Evolutionary conservation across 1,139 yeast species (phyloP).

Genomic region (Suhomyces maxii): DNA sequence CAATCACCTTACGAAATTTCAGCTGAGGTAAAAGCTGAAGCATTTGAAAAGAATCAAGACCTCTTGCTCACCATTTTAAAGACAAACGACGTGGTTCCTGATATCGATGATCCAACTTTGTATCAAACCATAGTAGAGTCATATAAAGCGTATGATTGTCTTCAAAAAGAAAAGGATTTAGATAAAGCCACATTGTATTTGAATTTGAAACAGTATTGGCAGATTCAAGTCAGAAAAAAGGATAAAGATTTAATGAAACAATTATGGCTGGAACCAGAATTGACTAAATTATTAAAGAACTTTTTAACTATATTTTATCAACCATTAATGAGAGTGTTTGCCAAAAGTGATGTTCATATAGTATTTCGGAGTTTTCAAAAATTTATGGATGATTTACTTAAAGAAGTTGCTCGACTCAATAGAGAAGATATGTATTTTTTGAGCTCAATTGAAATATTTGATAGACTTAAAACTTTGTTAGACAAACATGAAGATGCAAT

Average conservation of each 20-base stretch:
- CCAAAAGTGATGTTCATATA: conserved; percentile 71
- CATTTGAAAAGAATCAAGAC: conserved; percentile 21
- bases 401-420: conserved; percentile 43
- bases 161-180: conserved; percentile 16
- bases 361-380: conserved; percentile 72
- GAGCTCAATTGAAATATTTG: conserved; percentile 56
- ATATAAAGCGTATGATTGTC: conserved; percentile 19
- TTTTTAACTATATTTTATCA: conserved; percentile 77
- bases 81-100: conserved; percentile 23
- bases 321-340: conserved; percentile 76
- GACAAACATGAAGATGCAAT: conserved; percentile 70
- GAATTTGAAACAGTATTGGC: conserved; percentile 61
- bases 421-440: conserved; percentile 51
- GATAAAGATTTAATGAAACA: conserved; percentile 76
- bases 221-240: conserved; percentile 61
- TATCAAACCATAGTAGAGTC: conserved; percentile 19
- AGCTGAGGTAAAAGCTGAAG: conserved; percentile 27
- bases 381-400: conserved; percentile 71
- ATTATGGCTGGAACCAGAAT: conserved; percentile 82
- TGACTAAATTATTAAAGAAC: conserved; percentile 69
- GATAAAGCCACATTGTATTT: conserved; percentile 35
- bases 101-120: conserved; percentile 1
- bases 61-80: conserved; percentile 27
- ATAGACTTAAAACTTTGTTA: conserved; percentile 61
- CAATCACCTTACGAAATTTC: conserved; percentile 15